Base-by-base conservation (phyloP, 2,329 filamentous ascomycete species). In the Hansfordia pulvinata region DNA sequence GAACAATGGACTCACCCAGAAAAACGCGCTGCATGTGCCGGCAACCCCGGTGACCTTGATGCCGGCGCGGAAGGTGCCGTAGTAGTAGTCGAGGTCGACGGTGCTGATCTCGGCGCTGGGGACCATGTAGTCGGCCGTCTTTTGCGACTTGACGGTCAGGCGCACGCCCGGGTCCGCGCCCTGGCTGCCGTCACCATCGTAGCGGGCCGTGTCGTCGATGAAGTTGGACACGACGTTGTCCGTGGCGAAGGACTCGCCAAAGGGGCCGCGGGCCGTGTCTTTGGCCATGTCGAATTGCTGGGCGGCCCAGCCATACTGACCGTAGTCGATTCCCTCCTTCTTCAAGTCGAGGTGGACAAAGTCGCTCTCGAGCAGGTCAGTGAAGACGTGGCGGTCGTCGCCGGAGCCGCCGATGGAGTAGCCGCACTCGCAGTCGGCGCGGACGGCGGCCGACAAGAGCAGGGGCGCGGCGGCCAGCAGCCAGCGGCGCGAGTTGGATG, bases 21-120 rank as follows among this genome's bases (percentile, higher is more conserved):
- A 86, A 53, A 86, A 85, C 6, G 79, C 79, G 17, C 69, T 73
- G 46, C 80, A 86, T 2, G 81, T 86, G 15, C 79, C 79, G 2
- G 58, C 52, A 6, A 66, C 53, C 20, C 52, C 51, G 0, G 73
- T 70, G 30, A 77, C 48, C 49, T 71, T 77, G 57, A 84, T 75
- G 19, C 65, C 66, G 3, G 72, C 68, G 11, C 79, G 58, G 39
- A 76, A 86, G 14, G 67, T 76, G 3, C 81, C 81, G 43, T 71
- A 79, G n/a, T 69, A 53, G 39, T 82, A 56, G 41, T 86, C 75
- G 8, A 58, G 46, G 12, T 74, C 58, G 6, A 54, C 46, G 3
- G 70, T 69, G 26, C 74, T 70, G 18, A 85, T 46, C 49, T 86
- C 77, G 1, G 76, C 69, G 21, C 62, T 64, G 2, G 66, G 54